phyloP scores from a whole-genome alignment of 1,284 basidiomycete genomes.

The Xanthoconium separans region DNA sequence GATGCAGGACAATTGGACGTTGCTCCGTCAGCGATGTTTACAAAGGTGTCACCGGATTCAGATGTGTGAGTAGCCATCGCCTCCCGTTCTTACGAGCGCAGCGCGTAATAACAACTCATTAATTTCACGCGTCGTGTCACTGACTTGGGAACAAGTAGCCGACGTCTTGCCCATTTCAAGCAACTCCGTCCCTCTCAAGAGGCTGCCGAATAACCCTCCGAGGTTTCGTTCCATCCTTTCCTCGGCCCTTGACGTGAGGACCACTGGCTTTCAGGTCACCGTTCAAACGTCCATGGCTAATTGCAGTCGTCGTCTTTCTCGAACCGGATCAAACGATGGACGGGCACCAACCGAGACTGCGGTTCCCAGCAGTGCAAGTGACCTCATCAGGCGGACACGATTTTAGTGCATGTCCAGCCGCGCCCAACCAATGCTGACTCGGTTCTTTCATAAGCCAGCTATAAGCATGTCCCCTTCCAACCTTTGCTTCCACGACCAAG shows the following conservation, averaged over 20 bases:
- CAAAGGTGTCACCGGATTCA: background rate
- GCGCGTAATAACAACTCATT: background rate
- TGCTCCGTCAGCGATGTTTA: background rate
- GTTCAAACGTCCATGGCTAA: background rate
- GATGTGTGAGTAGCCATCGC: constrained; percentile 1
- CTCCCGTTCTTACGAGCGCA: background rate
- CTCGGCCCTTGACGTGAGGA: constrained; percentile 1
- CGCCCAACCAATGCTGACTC: constrained; percentile 12
- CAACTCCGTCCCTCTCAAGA: constrained; percentile 7
- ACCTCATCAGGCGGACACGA: constrained; percentile 34
- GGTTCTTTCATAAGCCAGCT: constrained; percentile 27
- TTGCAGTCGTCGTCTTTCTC: constrained; percentile 3
- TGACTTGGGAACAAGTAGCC: constrained; percentile 4
- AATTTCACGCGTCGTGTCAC: constrained; percentile 3
- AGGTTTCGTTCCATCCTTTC: background rate
- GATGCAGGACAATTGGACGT: background rate
- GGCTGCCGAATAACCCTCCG: constrained; percentile 6
- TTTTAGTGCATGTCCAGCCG: constrained; percentile 30
- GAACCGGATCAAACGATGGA: constrained; percentile 11
- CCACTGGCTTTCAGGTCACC: background rate
- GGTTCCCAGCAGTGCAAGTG: constrained; percentile 21
- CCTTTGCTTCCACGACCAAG: background rate
- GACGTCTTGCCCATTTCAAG: constrained; percentile 4
- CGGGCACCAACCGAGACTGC: constrained; percentile 15
- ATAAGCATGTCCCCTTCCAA: constrained; percentile 3